Conservation (phyloP, 2,329 filamentous ascomycete species). For the Teratosphaeria gauchensis region DNA sequence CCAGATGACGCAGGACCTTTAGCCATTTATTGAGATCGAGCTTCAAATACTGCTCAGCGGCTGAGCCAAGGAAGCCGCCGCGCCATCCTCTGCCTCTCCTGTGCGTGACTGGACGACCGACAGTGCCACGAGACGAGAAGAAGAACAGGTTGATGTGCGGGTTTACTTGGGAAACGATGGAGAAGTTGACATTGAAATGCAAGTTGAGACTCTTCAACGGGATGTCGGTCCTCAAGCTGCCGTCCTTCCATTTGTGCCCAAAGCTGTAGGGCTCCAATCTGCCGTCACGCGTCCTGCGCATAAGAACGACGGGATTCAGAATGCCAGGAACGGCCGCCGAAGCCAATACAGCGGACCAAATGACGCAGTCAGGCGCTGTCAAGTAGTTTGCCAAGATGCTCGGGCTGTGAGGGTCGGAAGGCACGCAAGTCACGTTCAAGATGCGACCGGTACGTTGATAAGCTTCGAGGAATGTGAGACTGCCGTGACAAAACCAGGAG, state of each 20-base stretch:
- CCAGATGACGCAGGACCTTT: constrained; percentile 83
- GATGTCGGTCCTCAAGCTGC: constrained; percentile 86
- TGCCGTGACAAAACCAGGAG: constrained; percentile 84
- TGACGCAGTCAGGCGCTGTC: constrained; percentile 90
- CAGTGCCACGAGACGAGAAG: constrained; percentile 85
- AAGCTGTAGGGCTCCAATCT: constrained; percentile 83
- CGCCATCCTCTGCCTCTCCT: constrained; percentile 90
- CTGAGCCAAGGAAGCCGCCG: constrained; percentile 85
- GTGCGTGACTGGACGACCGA: constrained; percentile 89
- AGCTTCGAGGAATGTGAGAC: constrained; percentile 88
- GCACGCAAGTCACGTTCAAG: constrained; percentile 90
- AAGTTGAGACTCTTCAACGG: constrained; percentile 88
- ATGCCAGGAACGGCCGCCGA: constrained; percentile 95
- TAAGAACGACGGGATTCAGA: constrained; percentile 84
- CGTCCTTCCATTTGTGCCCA: constrained; percentile 99
- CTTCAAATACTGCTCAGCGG: constrained; percentile 89
- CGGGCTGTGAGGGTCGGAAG: constrained; percentile 86
- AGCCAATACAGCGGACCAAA: constrained; percentile 93
- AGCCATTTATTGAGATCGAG: constrained; percentile 97
- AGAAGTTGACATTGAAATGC: constrained; percentile 98
- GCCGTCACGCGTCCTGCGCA: constrained; percentile 73
- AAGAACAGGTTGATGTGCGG: constrained; percentile 98
- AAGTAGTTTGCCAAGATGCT: constrained; percentile 92
- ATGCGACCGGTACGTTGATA: constrained; percentile 90
- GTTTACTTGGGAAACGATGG: constrained; percentile 80